Base-by-base conservation (phyloP, 2,329 filamentous ascomycete species). In the Botrytis sinoallii region DNA sequence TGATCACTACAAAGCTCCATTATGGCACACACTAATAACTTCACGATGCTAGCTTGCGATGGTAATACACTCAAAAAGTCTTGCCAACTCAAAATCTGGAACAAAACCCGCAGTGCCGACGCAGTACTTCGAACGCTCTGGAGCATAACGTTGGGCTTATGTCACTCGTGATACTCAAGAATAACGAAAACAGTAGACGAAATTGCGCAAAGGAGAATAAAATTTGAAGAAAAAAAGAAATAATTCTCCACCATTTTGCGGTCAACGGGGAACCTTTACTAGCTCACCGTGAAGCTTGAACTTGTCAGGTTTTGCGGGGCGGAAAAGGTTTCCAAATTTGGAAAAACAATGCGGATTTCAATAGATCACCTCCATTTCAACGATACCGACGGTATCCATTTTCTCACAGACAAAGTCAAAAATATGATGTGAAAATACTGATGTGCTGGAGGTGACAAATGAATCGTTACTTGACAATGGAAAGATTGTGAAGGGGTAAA, bases 1-100 rank as follows among this genome's bases (percentile, higher is more conserved):
- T 67, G 65, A 67, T 55, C 66, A 68, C 66, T 42, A 57, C n/a
- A 55, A 68, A 68, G 66, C 66, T 68, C 66, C 48, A 57, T 57
- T 57, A 42, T 42, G 18, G 46, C 35, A 57, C 66, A 68, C 48
- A 57, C 66, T 68, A 68, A 57, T 57, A n/a, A 18, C 48, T 57
- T 55, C 35, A 42, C n/a, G 22, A 68, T 42, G 48, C 48, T 57
- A 57, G 66, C 46, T 68, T 40, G 25, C n/a, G 46, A 67, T 29
- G 35, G 25, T 18, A 55, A 40, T 46, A n/a, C 32, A 68, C 9
- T 57, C 35, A 16, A 57, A 22, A n/a, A 68, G 35, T 57, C 48
- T 57, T 57, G 38, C 66, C 66, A 68, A 55, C 66, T 57, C 48
- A 68, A 57, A 40, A 68, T 68, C 66, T 68, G 66, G 66, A 68